Base-by-base conservation (phyloP, 805 yeast species). In the Saccharomyces jurei region DNA sequence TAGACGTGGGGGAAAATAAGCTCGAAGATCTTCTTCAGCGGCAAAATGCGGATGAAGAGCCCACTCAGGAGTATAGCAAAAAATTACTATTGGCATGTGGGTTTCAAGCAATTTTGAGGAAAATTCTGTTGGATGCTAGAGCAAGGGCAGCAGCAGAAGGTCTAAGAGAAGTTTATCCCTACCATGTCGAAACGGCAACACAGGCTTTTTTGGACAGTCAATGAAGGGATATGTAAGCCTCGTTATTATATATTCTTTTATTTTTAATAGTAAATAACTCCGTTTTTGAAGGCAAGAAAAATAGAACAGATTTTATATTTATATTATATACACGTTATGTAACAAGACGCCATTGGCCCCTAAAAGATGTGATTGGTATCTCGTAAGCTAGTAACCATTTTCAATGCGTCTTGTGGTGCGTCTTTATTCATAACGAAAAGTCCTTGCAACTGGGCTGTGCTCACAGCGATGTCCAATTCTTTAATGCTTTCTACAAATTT, bases 381-480 rank as follows among this genome's bases (percentile, higher is more conserved):
- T 41, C 64, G 63, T 26, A 73, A 55, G 1, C 71, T 66, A 4
- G 69, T 69, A 13, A 87, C 78, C 83, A 84, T 86, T 13, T 72
- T 73, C 28, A 91, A 71, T 0, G 98, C 96, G 4, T 80, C 79
- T 32, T 78, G 77, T 0, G 98, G 96, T 56, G 83, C 84, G 55
- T 86, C 80, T 70, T 94, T 94, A 72, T 89, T 88, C 73, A 88
- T 88, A 2, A 94, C 97, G 75, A 94, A 94, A 51, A 94, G 76
- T 0, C 99, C 99, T 69, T 94, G 99, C 55, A 94, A 76, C 66
- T 89, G 96, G 0, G 99, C 99, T 0, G 98, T 90, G 63, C 96
- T 86, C 36, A 92, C 81, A 1, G 81, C 79, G 58, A 80, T 69
- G 36, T 77, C 76, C 58, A 86, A 68, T 6, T 72, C 75, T 30